Percentiles rank a stretch among this genome's conserved stretches.
These are phyloP conservation scores for Aspergillus glaucus DNA, from an alignment of 2,329 filamentous ascomycete species.

Conservation along the genomic window DNA sequence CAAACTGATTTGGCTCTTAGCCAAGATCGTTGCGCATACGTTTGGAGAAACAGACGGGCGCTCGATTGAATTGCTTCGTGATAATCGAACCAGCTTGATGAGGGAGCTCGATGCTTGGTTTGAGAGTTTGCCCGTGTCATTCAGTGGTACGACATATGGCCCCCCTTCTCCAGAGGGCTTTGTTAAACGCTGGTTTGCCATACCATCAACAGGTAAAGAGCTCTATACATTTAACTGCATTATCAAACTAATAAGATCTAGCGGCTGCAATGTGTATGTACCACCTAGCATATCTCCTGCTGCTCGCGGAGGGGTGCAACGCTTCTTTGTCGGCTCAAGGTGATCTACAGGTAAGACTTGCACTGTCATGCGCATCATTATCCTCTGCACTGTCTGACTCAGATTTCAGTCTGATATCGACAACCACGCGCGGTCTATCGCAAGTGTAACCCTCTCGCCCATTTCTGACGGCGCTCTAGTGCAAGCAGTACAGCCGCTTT, in stretches of 20 bases:
- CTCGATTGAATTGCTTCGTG: not conserved
- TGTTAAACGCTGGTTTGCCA: not conserved
- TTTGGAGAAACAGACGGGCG: not conserved
- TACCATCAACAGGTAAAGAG: not conserved
- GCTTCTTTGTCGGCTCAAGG: not conserved
- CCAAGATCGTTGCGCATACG: not conserved
- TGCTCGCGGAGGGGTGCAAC: not conserved
- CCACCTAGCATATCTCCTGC: not conserved
- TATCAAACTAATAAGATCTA: not conserved
- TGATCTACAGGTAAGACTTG: not conserved
- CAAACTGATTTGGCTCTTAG: not conserved
- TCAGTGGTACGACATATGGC: not conserved
- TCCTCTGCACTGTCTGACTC: not conserved
- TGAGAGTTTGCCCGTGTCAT: not conserved
- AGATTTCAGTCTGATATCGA: not conserved
- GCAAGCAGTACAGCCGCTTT: not conserved
- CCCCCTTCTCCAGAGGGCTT: not conserved
- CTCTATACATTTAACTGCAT: not conserved
- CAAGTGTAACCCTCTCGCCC: not conserved
- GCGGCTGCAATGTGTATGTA: not conserved
- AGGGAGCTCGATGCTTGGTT: not conserved
- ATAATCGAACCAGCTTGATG: not conserved
- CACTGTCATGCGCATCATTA: not conserved
- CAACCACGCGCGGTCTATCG: not conserved
- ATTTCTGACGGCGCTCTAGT: not conserved